phyloP scores from a whole-genome alignment of 495 filamentous ascomycete species.

The Penicillium macrosclerotiorum region DNA sequence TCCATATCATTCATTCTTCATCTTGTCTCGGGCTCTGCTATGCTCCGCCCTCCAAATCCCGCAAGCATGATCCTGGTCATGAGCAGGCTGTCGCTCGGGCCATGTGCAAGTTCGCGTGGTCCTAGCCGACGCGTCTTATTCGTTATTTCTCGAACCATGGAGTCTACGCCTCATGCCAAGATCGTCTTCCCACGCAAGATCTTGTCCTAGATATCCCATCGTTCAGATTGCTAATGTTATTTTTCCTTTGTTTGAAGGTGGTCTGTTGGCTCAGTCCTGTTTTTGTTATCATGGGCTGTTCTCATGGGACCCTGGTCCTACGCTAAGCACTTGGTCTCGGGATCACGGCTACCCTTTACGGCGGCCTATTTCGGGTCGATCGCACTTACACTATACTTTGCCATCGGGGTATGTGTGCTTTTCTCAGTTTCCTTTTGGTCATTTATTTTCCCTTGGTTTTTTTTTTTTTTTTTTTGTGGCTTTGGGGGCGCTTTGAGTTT shows the following conservation, averaged over 20 bases:
- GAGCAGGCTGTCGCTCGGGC: slow-evolving; percentile 16
- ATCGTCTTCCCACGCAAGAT: slow-evolving; percentile 9
- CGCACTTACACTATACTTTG: slow-evolving; percentile 83
- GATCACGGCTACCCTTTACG: slow-evolving; percentile 85
- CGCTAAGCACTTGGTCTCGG: slow-evolving; percentile 79
- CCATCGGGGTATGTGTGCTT: slow-evolving; percentile 82
- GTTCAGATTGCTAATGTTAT: slow-evolving; percentile 25
- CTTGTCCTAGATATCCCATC: slow-evolving; percentile 5
- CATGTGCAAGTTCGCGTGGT: slow-evolving; percentile 20
- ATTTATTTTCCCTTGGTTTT: slow-evolving; percentile 1
- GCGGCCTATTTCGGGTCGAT: slow-evolving; percentile 97
- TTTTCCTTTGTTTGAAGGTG: slow-evolving; percentile 57
- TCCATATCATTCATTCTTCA: not conserved
- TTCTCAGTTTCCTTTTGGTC: too few relatives aligned
- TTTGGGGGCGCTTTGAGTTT: slow-evolving; percentile 6
- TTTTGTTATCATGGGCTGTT: slow-evolving; percentile 89
- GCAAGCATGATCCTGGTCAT: slow-evolving; percentile 19
- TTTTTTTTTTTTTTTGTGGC: not conserved
- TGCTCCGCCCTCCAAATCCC: slow-evolving; percentile 17
- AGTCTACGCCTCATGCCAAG: slow-evolving; percentile 28
- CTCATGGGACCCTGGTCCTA: slow-evolving; percentile 88
- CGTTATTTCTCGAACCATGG: slow-evolving; percentile 8
- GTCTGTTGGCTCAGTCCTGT: slow-evolving; percentile 88
- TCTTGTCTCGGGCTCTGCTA: slow-evolving; percentile 4
- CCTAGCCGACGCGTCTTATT: slow-evolving; percentile 2